Percentiles rank a stretch among this genome's conserved stretches.
These are phyloP conservation scores for Fusarium albosuccineum DNA, from an alignment of 2,329 filamentous ascomycete species.

Conservation along the genomic window DNA sequence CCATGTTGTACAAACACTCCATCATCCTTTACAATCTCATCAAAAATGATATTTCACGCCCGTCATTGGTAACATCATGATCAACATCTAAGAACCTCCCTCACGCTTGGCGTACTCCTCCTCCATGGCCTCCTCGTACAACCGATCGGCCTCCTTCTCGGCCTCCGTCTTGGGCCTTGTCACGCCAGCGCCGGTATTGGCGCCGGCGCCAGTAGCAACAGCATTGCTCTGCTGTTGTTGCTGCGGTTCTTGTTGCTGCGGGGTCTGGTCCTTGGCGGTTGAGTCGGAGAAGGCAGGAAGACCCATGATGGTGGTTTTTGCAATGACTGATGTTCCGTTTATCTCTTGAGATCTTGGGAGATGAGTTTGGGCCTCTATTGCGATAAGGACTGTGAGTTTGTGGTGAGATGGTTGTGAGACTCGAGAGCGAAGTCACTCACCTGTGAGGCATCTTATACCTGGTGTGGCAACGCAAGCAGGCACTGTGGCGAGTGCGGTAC, in stretches of 20 bases:
- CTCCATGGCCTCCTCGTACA: conserved; percentile 67
- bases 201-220: conserved; percentile 58
- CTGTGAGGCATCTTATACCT: conserved; percentile 42
- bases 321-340: neutral
- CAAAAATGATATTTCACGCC: neutral
- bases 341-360: neutral
- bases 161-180: conserved; percentile 63
- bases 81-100: conserved; percentile 57
- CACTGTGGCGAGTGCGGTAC: conserved; percentile 45
- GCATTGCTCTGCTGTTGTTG: conserved; percentile 27
- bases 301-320: conserved; percentile 44
- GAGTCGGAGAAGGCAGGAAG: conserved; percentile 42
- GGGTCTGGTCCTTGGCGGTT: conserved; percentile 18
- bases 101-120: conserved; percentile 69
- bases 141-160: conserved; percentile 62
- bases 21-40: no score
- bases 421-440: conserved; percentile 3
- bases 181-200: conserved; percentile 62
- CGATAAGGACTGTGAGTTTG: neutral
- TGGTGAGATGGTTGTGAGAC: neutral
- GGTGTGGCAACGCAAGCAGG: conserved; percentile 25
- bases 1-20: no score
- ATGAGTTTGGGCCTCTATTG: neutral
- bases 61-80: neutral
- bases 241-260: conserved; percentile 17